A percentile compares a stretch with the other conserved stretches of the same genome.
phyloP scores from a whole-genome alignment of 192 early-diverging fungal species.

The Podila minutissima region DNA sequence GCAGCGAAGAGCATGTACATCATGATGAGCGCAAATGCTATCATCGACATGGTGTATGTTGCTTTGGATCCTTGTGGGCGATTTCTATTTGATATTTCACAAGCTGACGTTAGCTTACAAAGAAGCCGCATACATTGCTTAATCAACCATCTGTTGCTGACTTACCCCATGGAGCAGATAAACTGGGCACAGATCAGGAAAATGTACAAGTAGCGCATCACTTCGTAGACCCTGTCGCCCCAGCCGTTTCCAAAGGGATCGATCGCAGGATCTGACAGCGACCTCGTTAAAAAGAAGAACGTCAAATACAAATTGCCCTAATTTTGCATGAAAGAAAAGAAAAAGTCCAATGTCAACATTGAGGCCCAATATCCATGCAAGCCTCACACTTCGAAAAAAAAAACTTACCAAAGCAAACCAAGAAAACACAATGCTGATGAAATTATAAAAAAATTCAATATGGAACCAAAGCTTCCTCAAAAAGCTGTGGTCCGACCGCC shows the following conservation, averaged over 20 bases:
- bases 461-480: constrained; percentile 70
- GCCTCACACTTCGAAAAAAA: constrained; percentile 2
- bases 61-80: constrained; percentile 72
- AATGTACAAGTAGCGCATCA: constrained; percentile 59
- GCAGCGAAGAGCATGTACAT: constrained; percentile 65
- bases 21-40: constrained; percentile 63
- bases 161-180: constrained; percentile 63
- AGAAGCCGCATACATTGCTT: no score
- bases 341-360: background rate
- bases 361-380: background rate
- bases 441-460: constrained; percentile 74
- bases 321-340: background rate
- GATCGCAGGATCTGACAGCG: constrained; percentile 46
- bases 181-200: constrained; percentile 59
- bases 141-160: constrained; percentile 59
- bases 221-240: constrained; percentile 55
- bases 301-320: constrained; percentile 71
- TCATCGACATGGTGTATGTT: constrained; percentile 62
- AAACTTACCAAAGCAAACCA: constrained; percentile 68
- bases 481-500: constrained; percentile 70
- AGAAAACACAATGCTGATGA: constrained; percentile 71
- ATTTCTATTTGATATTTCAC: constrained; percentile 55
- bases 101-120: no score
- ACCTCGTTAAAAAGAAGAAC: constrained; percentile 64
- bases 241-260: constrained; percentile 60